phyloP scores from a whole-genome alignment of 176 grass and related monocot species.

The Raddia distichophylla region DNA sequence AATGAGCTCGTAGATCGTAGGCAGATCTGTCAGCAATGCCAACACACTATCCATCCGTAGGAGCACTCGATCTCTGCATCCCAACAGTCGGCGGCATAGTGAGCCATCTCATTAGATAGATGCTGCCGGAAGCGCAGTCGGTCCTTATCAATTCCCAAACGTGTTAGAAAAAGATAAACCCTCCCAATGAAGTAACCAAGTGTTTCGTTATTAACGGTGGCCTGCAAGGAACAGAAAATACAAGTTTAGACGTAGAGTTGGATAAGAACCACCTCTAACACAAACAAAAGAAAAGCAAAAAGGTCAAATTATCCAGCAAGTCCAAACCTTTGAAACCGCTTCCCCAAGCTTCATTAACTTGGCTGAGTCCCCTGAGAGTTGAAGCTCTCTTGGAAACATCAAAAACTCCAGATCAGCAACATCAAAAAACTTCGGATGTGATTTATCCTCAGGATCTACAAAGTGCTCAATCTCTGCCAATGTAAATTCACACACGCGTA shows the following conservation, averaged over 20 bases:
- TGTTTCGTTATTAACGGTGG: conserved; percentile 83
- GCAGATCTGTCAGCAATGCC: conserved; percentile 88
- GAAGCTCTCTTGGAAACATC: conserved; percentile 77
- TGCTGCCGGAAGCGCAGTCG: conserved; percentile 76
- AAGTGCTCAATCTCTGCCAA: conserved; percentile 89
- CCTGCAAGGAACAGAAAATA: conserved; percentile 42
- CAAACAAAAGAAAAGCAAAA: not conserved
- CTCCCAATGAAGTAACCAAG: conserved; percentile 92
- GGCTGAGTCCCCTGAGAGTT: conserved; percentile 65
- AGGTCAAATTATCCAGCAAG: not conserved
- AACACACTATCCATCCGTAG: conserved; percentile 81
- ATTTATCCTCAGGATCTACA: conserved; percentile 83
- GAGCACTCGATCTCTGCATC: conserved; percentile 88
- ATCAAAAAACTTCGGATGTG: conserved; percentile 79
- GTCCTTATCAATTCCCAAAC: conserved; percentile 71
- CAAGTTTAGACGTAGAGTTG: not conserved
- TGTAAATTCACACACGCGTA: conserved; percentile 85
- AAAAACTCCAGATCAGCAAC: conserved; percentile 71
- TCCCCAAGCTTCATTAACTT: conserved; percentile 61
- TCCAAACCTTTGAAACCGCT: conserved; percentile 67
- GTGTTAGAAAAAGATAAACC: conserved; percentile 80
- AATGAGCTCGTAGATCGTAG: conserved; percentile 82
- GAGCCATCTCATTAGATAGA: conserved; percentile 89
- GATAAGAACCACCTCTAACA: conserved; percentile 17
- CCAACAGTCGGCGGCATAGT: conserved; percentile 90